These are phyloP conservation scores for Chytriomyces confervae DNA, from an alignment of 192 early-diverging fungal species.

Conservation along the genomic window DNA sequence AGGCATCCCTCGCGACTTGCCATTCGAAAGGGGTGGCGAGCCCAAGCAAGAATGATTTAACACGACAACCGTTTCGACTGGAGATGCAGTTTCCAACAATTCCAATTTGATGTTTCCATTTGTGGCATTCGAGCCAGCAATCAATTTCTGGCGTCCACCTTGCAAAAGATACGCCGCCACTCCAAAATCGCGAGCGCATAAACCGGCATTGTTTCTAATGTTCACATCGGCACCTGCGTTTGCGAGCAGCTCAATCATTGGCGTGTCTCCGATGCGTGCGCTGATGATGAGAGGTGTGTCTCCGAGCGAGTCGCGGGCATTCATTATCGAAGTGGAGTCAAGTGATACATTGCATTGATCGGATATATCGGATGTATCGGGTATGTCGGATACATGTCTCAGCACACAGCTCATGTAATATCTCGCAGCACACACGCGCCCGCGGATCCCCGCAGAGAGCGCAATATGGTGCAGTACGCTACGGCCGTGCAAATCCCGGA, in stretches of 20 bases:
- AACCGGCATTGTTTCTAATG: conserved; percentile 76
- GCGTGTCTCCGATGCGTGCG: conserved; percentile 78
- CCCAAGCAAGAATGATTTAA: no score
- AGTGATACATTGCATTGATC: neutral
- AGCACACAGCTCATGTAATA: conserved; percentile 80
- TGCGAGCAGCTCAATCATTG: conserved; percentile 70
- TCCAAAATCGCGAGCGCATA: conserved; percentile 76
- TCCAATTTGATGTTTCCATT: no score
- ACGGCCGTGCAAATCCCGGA: conserved; percentile 75
- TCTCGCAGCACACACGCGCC: conserved; percentile 71
- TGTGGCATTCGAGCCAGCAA: no score
- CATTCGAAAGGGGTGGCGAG: no score
- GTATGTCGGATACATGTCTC: conserved; percentile 58
- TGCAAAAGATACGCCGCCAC: conserved; percentile 1
- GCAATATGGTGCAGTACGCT: conserved; percentile 94
- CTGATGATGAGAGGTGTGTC: conserved; percentile 86
- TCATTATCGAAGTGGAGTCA: conserved; percentile 17
- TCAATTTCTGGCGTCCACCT: no score
- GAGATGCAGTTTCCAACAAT: no score
- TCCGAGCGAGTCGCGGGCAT: conserved; percentile 52
- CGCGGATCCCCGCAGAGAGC: conserved; percentile 68
- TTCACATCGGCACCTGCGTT: conserved; percentile 72
- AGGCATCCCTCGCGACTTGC: no score
- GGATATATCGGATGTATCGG: no score
- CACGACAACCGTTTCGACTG: no score